Conservation (phyloP, 2,329 filamentous ascomycete species). For the Penicillium occitanis region DNA sequence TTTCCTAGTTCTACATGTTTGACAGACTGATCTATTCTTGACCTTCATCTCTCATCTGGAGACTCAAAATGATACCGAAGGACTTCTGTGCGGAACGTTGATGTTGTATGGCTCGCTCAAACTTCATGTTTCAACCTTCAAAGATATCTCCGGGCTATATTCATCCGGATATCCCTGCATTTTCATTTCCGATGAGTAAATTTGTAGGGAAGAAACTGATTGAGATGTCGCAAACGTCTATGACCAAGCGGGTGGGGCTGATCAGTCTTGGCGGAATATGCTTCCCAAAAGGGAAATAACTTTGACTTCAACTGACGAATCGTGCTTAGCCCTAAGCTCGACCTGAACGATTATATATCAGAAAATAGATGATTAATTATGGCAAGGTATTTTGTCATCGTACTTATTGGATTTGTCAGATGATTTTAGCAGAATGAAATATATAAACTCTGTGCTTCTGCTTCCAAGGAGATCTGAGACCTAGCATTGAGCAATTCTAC, state of each 20-base stretch:
- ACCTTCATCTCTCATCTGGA: conserved; percentile 22
- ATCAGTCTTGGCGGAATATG: conserved; percentile 7
- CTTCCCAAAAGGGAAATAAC: conserved; percentile 11
- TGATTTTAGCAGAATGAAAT: no score
- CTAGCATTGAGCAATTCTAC: no score
- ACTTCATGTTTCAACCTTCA: no score
- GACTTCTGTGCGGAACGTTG: neutral
- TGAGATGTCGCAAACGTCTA: neutral
- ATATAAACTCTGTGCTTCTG: no score
- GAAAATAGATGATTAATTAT: neutral
- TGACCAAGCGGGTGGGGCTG: neutral
- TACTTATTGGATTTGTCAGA: neutral
- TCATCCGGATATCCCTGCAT: neutral
- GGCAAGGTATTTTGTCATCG: neutral
- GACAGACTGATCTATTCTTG: conserved; percentile 23
- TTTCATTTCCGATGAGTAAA: neutral
- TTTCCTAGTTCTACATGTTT: conserved; percentile 26
- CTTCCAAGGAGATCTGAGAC: no score
- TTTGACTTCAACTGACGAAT: neutral
- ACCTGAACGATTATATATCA: neutral
- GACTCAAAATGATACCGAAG: neutral
- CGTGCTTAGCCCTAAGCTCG: neutral
- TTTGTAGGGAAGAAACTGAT: neutral
- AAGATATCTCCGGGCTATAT: neutral
- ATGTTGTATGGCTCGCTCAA: neutral